Conservation (phyloP, 1,139 yeast genomes). For the Barnettozyma hawaiiensis region DNA sequence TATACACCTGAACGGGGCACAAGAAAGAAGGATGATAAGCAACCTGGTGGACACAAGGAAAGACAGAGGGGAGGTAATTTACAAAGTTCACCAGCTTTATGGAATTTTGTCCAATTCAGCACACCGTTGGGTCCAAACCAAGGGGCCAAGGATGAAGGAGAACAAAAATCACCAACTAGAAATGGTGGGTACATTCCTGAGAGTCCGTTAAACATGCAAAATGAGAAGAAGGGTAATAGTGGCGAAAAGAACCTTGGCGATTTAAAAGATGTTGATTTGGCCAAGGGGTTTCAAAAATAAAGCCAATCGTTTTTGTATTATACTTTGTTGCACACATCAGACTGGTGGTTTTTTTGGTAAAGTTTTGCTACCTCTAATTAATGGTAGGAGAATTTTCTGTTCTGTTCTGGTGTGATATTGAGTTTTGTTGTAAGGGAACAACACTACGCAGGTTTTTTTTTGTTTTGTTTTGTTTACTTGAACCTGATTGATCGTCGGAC, state of each 20-base stretch:
- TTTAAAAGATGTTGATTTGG: conserved; percentile 41
- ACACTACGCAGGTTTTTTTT: too few relatives aligned
- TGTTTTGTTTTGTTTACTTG: too few relatives aligned
- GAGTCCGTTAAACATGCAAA: conserved; percentile 20
- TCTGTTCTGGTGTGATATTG: not conserved
- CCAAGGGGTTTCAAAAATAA: conserved; percentile 34
- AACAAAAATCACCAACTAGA: conserved; percentile 17
- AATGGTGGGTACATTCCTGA: conserved; percentile 17
- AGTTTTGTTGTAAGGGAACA: not conserved
- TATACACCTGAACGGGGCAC: conserved; percentile 77
- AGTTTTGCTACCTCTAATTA: not conserved
- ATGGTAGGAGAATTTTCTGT: not conserved
- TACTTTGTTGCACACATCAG: not conserved
- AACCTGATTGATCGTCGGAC: too few relatives aligned
- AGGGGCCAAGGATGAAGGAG: conserved; percentile 5
- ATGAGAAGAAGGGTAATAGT: conserved; percentile 12
- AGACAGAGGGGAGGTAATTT: conserved; percentile 20
- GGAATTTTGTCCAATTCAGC: conserved; percentile 75
- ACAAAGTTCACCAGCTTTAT: conserved; percentile 65
- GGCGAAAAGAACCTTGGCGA: conserved; percentile 33
- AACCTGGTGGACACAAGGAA: conserved; percentile 10
- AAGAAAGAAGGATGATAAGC: conserved; percentile 22
- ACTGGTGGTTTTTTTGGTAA: not conserved
- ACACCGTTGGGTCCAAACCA: conserved; percentile 46
- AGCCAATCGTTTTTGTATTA: not conserved